Percentiles rank a stretch among this genome's conserved stretches.
These are phyloP conservation scores for Leptographium wingfieldii DNA, from an alignment of 2,329 filamentous ascomycete genomes.

Conservation along the genomic window DNA sequence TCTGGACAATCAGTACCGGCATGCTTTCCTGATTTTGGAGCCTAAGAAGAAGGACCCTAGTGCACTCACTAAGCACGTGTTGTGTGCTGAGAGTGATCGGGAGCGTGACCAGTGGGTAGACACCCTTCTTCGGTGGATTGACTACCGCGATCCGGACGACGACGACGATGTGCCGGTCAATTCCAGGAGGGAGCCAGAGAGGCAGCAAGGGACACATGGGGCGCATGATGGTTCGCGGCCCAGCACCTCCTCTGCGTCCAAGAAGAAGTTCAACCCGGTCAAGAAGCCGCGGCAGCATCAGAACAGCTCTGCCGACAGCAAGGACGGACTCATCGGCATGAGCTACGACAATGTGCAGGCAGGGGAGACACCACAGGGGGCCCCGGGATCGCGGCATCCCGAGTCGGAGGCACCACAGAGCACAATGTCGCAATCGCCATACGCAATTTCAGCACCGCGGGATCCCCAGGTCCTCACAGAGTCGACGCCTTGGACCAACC, in stretches of 20 bases:
- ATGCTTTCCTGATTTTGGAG: constrained; percentile 89
- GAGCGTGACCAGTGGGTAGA: constrained; percentile 94
- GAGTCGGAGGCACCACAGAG: constrained; percentile 21
- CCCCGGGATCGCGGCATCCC: constrained; percentile 5
- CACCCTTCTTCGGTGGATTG: constrained; percentile 77
- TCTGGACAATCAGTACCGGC: constrained; percentile 83
- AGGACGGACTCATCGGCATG: constrained; percentile 41
- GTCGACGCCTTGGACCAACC: constrained; percentile 60
- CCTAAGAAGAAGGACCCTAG: constrained; percentile 92
- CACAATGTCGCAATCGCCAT: constrained; percentile 28
- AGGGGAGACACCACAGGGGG: constrained; percentile 27
- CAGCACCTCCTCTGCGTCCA: neutral
- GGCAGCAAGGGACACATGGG: constrained; percentile 20
- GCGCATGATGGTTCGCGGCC: neutral
- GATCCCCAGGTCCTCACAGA: constrained; percentile 79
- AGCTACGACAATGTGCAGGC: constrained; percentile 44
- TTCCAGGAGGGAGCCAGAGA: constrained; percentile 25
- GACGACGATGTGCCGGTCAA: constrained; percentile 24
- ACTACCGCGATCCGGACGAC: constrained; percentile 52
- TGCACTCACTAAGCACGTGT: constrained; percentile 78
- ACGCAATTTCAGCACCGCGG: constrained; percentile 70
- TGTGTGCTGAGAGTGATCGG: constrained; percentile 87
- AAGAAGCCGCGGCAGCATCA: constrained; percentile 29
- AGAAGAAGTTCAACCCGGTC: constrained; percentile 23
- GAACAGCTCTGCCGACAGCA: constrained; percentile 13